Evolutionary conservation across 495 filamentous ascomycete genomes (phyloP).

Genomic region (Penicillium roqueforti): DNA sequence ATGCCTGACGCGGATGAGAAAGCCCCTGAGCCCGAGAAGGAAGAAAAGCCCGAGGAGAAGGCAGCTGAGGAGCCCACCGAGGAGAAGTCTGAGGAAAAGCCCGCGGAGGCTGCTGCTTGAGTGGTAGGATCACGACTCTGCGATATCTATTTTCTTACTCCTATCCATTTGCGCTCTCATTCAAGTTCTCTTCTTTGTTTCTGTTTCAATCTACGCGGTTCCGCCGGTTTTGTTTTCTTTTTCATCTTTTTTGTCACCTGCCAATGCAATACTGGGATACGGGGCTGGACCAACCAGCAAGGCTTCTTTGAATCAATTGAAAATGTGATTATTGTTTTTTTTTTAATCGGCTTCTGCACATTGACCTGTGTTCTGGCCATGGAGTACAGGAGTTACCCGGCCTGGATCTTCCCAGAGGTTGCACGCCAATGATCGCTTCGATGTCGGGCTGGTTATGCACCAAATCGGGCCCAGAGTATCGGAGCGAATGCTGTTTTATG

Average conservation of each 20-base stretch:
- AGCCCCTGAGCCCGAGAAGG: conserved; percentile 10
- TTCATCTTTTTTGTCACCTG: conserved; percentile 2
- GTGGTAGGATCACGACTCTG: conserved; percentile 1
- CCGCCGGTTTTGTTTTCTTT: background rate
- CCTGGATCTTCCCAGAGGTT: background rate
- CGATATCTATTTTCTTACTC: conserved; percentile 4
- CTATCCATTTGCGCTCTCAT: conserved; percentile 4
- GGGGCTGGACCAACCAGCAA: conserved; percentile 11
- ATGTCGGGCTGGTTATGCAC: background rate
- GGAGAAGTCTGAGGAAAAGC: conserved; percentile 20
- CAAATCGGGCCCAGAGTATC: background rate
- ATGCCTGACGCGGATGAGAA: conserved; percentile 34
- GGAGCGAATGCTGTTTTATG: background rate
- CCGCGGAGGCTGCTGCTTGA: conserved; percentile 20
- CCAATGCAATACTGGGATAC: conserved; percentile 12
- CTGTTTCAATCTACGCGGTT: conserved; percentile 4
- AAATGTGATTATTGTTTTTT: conserved; percentile 13
- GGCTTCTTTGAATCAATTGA: conserved; percentile 14
- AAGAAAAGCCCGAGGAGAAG: conserved; percentile 7
- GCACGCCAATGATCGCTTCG: background rate
- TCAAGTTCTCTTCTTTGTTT: conserved; percentile 1
- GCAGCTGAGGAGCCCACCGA: conserved; percentile 20
- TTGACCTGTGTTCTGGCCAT: background rate
- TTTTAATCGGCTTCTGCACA: background rate
- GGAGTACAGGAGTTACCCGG: background rate